phyloP scores from a whole-genome alignment of 768 basidiomycete species.

The Phlebiopsis gigantea region DNA sequence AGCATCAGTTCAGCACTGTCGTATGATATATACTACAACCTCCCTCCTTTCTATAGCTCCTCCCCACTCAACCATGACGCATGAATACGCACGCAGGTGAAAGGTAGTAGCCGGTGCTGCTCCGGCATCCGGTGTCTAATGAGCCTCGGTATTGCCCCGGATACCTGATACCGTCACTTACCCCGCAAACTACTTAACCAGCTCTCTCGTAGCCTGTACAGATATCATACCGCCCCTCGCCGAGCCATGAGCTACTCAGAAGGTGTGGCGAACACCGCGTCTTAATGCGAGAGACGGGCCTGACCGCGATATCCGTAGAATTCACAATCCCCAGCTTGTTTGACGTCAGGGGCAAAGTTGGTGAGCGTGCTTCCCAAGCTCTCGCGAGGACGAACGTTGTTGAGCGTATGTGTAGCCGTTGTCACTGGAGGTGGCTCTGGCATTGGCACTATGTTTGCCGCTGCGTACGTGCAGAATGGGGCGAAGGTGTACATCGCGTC shows the following conservation, averaged over 20 bases:
- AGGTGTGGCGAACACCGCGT: not conserved
- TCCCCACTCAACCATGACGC: too few relatives aligned
- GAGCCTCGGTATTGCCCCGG: too few relatives aligned
- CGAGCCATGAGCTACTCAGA: not conserved
- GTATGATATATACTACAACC: too few relatives aligned
- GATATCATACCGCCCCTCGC: too few relatives aligned
- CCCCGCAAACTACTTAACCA: too few relatives aligned
- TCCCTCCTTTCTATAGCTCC: too few relatives aligned
- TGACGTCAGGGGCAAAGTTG: slow-evolving; percentile 65
- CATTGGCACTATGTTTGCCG: slow-evolving; percentile 80
- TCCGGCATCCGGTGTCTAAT: too few relatives aligned
- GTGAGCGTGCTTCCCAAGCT: slow-evolving; percentile 28
- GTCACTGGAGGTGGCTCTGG: slow-evolving; percentile 84
- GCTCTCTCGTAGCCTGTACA: too few relatives aligned
- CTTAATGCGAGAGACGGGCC: not conserved
- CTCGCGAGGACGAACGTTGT: not conserved
- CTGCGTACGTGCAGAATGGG: slow-evolving; percentile 79
- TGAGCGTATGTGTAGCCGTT: slow-evolving; percentile 43
- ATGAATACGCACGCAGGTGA: too few relatives aligned
- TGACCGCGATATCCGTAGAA: slow-evolving; percentile 27
- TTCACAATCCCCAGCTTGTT: slow-evolving; percentile 52
- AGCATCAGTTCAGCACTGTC: too few relatives aligned
- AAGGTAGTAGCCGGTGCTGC: too few relatives aligned
- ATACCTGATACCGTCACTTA: too few relatives aligned
- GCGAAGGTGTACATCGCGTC: slow-evolving; percentile 89